These are phyloP conservation scores for Fusarium decemcellulare DNA, from an alignment of 2,329 filamentous ascomycete genomes.

Conservation along the genomic window DNA sequence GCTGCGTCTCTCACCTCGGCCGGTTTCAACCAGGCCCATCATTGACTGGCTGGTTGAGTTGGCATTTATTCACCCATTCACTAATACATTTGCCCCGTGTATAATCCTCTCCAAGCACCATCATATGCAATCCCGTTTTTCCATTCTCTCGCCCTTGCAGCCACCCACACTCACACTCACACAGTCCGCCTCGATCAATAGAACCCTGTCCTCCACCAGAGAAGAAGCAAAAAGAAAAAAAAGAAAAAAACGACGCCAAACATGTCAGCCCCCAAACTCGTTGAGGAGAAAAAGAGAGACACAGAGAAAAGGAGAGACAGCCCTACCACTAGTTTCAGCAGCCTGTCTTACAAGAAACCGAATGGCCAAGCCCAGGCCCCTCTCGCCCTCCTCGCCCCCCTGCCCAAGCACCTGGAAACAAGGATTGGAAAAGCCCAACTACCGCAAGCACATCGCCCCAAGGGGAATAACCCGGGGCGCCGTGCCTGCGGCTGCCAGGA, in stretches of 20 bases:
- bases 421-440: conserved; percentile 10
- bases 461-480: conserved; percentile 9
- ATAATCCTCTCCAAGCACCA: neutral
- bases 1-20: no score
- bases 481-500: neutral
- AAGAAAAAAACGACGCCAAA: neutral
- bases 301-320: no score
- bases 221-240: neutral
- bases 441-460: neutral
- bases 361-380: neutral
- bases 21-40: no score
- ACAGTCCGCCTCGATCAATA: neutral
- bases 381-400: neutral
- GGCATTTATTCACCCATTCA: neutral
- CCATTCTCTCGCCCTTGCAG: neutral
- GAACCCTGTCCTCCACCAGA: neutral
- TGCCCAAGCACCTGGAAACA: conserved; percentile 1
- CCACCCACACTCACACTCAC: neutral
- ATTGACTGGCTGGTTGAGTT: no score
- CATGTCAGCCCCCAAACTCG: conserved; percentile 1
- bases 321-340: conserved; percentile 13
- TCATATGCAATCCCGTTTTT: conserved; percentile 5
- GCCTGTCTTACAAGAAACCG: neutral
- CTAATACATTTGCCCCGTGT: no score
- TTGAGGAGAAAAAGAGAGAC: neutral